Conservation (phyloP, 2,329 filamentous ascomycete species). For the Aspergillus quadricinctus region DNA sequence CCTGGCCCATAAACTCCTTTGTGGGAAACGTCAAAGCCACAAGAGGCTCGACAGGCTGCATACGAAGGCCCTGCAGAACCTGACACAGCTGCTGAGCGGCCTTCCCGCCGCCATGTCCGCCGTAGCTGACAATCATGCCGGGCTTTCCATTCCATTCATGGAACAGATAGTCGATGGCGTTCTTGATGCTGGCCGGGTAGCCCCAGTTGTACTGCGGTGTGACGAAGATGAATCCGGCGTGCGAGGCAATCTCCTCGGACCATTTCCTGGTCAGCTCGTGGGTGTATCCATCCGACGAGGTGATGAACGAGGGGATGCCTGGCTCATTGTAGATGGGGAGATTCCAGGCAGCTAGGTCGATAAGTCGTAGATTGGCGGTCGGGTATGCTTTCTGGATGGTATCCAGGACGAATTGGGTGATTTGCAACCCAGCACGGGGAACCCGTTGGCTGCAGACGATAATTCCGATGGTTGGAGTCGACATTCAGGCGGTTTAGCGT, state of each 20-base stretch:
- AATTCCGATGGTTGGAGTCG: conserved; percentile 10
- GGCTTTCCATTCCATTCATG: conserved; percentile 57
- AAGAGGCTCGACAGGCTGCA: conserved; percentile 29
- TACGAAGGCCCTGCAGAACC: conserved; percentile 32
- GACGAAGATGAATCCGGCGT: conserved; percentile 41
- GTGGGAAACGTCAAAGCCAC: conserved; percentile 26
- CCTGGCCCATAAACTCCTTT: conserved; percentile 18
- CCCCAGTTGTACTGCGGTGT: conserved; percentile 53
- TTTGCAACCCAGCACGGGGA: conserved; percentile 28
- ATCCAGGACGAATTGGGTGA: conserved; percentile 22
- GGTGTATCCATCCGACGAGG: conserved; percentile 27
- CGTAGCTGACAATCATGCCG: conserved; percentile 52
- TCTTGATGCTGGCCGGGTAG: conserved; percentile 54
- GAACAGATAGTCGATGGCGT: conserved; percentile 59
- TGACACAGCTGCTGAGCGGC: conserved; percentile 32
- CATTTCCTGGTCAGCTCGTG: conserved; percentile 36
- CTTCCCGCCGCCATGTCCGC: conserved; percentile 41
- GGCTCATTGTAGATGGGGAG: conserved; percentile 39
- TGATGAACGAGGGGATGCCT: conserved; percentile 34
- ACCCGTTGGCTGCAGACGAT: conserved; percentile 30
- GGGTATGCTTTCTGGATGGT: conserved; percentile 7
- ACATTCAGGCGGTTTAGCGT: background rate
- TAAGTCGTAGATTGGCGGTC: background rate
- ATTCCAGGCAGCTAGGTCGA: conserved; percentile 12
- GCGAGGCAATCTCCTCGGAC: conserved; percentile 31